These are phyloP conservation scores for Fusarium kyushuense DNA, from an alignment of 2,329 filamentous ascomycete species.

Conservation along the genomic window DNA sequence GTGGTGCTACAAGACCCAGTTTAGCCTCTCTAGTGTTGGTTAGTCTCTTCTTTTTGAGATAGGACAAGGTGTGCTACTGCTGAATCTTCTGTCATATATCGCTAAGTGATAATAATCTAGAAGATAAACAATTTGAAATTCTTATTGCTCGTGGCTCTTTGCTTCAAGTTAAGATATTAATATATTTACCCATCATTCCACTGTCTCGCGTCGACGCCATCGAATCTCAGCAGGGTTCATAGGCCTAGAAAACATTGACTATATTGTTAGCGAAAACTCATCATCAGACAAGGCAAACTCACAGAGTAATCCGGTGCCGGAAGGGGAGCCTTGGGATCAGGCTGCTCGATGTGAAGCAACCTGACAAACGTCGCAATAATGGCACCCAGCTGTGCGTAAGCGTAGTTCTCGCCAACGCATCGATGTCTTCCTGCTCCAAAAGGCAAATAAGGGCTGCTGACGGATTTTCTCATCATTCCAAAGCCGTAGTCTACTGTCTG, in stretches of 20 bases:
- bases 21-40: background rate
- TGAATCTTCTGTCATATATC: no score
- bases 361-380: slow-evolving; percentile 82
- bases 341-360: slow-evolving; percentile 73
- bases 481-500: slow-evolving; percentile 95
- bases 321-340: slow-evolving; percentile 69
- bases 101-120: no score
- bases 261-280: background rate
- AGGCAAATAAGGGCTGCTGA: slow-evolving; percentile 88
- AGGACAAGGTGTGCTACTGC: no score
- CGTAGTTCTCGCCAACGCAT: slow-evolving; percentile 97
- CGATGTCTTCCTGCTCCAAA: slow-evolving; percentile 95
- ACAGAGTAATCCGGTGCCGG: slow-evolving; percentile 72
- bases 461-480: slow-evolving; percentile 89
- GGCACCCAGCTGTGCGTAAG: slow-evolving; percentile 88
- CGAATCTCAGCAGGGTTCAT: slow-evolving; percentile 40
- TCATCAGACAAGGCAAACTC: slow-evolving; percentile 39
- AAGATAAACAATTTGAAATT: no score
- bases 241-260: slow-evolving; percentile 45
- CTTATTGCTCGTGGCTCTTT: no score
- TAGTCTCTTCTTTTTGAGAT: background rate
- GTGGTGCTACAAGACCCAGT: no score
- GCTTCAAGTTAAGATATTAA: background rate
- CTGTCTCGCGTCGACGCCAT: slow-evolving; percentile 28
- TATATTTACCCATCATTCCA: background rate